These are phyloP conservation scores for Arthrinium phaeospermum DNA, from an alignment of 2,329 filamentous ascomycete species.

Conservation along the genomic window DNA sequence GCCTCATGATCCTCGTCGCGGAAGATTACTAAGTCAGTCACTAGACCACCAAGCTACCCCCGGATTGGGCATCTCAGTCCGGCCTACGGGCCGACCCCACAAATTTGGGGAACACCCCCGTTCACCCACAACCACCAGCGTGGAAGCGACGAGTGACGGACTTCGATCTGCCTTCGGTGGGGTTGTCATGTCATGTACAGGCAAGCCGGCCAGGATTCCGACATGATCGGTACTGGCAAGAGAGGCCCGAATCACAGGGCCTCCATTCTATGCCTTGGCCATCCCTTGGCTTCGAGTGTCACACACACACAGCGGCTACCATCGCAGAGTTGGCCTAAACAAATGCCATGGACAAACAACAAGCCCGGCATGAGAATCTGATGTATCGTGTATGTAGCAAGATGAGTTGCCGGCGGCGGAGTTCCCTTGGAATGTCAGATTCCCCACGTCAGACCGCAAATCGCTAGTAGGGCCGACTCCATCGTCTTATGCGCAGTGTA, in stretches of 20 bases:
- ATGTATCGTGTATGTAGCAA: background rate
- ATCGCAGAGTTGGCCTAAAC: background rate
- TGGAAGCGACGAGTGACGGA: background rate
- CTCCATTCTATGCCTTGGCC: background rate
- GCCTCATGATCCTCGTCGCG: background rate
- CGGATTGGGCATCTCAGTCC: background rate
- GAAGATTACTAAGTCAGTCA: background rate
- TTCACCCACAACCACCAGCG: background rate
- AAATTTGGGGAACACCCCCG: slow-evolving; percentile 1
- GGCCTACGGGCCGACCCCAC: slow-evolving; percentile 6
- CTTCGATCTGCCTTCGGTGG: background rate
- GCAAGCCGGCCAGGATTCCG: slow-evolving; percentile 1
- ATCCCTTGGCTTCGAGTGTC: background rate
- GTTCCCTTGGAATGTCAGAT: background rate
- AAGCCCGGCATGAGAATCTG: background rate
- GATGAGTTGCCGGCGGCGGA: background rate
- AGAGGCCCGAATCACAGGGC: background rate
- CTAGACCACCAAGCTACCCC: background rate
- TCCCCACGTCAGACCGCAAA: background rate
- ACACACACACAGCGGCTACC: background rate
- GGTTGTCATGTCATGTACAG: background rate
- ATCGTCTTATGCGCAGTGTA: background rate
- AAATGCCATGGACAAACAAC: background rate
- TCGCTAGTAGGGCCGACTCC: slow-evolving; percentile 1
- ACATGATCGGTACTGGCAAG: slow-evolving; percentile 8